A percentile compares a stretch with the other conserved stretches of the same genome.
phyloP scores from a whole-genome alignment of 805 yeast species.

The Metschnikowia noctiluminum region DNA sequence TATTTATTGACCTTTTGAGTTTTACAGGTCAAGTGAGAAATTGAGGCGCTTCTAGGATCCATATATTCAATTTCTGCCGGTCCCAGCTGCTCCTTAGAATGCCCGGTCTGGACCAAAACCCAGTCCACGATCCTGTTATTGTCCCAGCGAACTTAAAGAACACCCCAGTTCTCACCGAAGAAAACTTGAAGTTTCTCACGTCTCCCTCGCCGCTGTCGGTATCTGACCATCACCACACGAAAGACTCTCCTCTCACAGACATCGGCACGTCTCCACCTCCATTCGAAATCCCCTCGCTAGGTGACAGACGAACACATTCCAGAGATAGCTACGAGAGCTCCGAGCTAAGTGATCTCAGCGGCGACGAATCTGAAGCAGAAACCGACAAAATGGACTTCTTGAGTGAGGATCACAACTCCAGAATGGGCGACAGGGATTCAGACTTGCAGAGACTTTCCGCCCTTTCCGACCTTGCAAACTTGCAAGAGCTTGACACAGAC shows the following conservation, averaged over 20 bases:
- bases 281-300: slow-evolving; percentile 23
- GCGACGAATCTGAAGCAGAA: slow-evolving; percentile 79
- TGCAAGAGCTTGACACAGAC: slow-evolving; percentile 37
- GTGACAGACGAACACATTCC: slow-evolving; percentile 8
- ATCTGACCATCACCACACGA: slow-evolving; percentile 17
- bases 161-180: slow-evolving; percentile 6
- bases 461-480: slow-evolving; percentile 40
- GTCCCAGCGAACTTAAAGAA: background rate
- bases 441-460: slow-evolving; percentile 40
- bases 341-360: slow-evolving; percentile 51
- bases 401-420: slow-evolving; percentile 28
- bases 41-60: background rate
- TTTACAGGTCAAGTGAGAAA: background rate
- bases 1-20: too few species aligned
- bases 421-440: slow-evolving; percentile 23
- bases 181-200: slow-evolving; percentile 4
- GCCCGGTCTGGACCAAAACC: slow-evolving; percentile 8
- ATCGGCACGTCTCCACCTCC: slow-evolving; percentile 41
- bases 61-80: background rate
- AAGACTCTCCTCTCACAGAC: slow-evolving; percentile 40
- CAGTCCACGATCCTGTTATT: slow-evolving; percentile 1
- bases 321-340: slow-evolving; percentile 37
- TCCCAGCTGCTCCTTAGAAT: slow-evolving; percentile 2
- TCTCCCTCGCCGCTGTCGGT: slow-evolving; percentile 7
- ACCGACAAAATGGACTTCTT: slow-evolving; percentile 77